Percentiles rank a stretch among this genome's conserved stretches.
Evolutionary conservation across 2,329 filamentous ascomycete species (phyloP).

Genomic region (Stagonosporopsis chrysanthemi): DNA sequence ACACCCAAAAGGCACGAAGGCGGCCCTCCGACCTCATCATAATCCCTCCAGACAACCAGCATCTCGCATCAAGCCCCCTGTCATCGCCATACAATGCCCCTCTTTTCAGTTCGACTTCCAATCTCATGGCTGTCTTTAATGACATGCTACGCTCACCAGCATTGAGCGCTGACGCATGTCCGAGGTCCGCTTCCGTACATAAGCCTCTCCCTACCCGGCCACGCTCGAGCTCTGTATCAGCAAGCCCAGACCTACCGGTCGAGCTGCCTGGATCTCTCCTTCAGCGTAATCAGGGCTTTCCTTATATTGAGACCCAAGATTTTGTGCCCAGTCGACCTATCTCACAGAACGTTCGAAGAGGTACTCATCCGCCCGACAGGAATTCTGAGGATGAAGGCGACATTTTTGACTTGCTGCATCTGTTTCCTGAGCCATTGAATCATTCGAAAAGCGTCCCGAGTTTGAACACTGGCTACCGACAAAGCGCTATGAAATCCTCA

Average conservation of each 20-base stretch:
- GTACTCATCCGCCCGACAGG: conserved; percentile 15
- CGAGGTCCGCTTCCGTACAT: conserved; percentile 41
- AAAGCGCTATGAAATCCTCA: conserved; percentile 38
- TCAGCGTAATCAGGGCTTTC: conserved; percentile 45
- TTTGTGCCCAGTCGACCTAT: conserved; percentile 21
- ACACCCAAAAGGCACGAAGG: conserved; percentile 29
- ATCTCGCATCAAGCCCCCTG: conserved; percentile 32
- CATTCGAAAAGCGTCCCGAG: conserved; percentile 28
- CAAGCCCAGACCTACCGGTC: conserved; percentile 46
- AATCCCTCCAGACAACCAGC: conserved; percentile 33
- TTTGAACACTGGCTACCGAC: conserved; percentile 16
- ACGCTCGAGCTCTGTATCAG: conserved; percentile 51
- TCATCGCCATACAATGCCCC: conserved; percentile 40
- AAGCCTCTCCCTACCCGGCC: conserved; percentile 49
- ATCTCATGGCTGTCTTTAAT: conserved; percentile 52
- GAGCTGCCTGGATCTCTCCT: conserved; percentile 41
- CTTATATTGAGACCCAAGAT: conserved; percentile 26
- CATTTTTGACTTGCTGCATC: conserved; percentile 13
- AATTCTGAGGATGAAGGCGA: conserved; percentile 16
- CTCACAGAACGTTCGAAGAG: conserved; percentile 23
- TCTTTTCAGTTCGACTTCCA: conserved; percentile 40
- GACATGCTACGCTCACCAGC: conserved; percentile 54
- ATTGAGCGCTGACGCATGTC: conserved; percentile 39
- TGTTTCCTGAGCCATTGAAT: conserved; percentile 24
- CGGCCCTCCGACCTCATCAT: conserved; percentile 44